Base-by-base conservation (phyloP, 1,284 basidiomycete species). In the Apiotrichum montevideense region DNA sequence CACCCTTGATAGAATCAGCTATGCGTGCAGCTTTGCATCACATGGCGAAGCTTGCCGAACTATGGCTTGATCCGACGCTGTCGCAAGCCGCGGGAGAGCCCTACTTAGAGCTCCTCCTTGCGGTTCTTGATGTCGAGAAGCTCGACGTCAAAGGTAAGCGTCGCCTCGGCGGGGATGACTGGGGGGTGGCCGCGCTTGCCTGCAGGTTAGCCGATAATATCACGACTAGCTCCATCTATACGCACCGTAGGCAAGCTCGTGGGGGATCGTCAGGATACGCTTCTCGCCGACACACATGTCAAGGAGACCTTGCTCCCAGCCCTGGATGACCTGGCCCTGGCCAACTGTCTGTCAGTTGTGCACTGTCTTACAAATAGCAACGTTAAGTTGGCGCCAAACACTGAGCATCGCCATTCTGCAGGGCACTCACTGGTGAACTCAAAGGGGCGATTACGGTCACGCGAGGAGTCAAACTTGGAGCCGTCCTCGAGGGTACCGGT, bases 261-360 rank as follows among this genome's bases (percentile, higher is more conserved):
- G 72, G 14, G 92, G 92, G 63, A 93, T 93, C 15, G 86, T 90
- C 62, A 97, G 82, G n/a, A 82, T 89, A 46, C 94, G 86, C 80
- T 92, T 93, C 80, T 98, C 94, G 57, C 84, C 81, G 39, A 89
- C 72, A 74, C 94, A 97, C 87, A 96, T 94, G 66, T 80, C 80
- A 14, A 79, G 65, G 14, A 83, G 67, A 14, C 81, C 78, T 63
- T 78, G 69, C 55, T 77, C 76, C 76, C 76, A 77, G 35, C 76
- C 74, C 53, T 71, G 68, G 69, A 82, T 82, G 33, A 82, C 81
- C 64, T 79, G 78, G 5, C 81, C 81, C 0, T 68, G 59, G 8
- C 81, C 81, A 52, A 83, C 78, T 78, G 66, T 39, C 13, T 39
- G 37, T 39, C 9, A 39, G 37, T 39, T 29, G 29, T 29, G 29